phyloP scores from a whole-genome alignment of 495 filamentous ascomycete genomes.

The Penicillium cosmopolitanum region DNA sequence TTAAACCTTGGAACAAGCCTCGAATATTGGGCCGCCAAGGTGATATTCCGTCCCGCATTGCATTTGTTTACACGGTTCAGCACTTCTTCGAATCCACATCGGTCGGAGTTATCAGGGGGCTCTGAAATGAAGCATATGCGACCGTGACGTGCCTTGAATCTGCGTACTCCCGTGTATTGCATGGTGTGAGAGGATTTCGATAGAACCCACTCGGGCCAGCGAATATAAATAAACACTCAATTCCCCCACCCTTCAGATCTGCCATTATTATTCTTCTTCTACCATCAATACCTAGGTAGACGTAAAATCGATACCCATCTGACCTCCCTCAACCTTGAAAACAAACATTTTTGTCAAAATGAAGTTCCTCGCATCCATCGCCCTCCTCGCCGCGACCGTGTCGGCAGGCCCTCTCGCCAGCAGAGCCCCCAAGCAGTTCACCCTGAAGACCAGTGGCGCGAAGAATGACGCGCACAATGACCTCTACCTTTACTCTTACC shows the following conservation, averaged over 20 bases:
- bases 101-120: background rate
- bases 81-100: background rate
- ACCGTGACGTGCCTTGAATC: background rate
- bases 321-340: background rate
- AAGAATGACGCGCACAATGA: slow-evolving; percentile 37
- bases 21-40: slow-evolving; percentile 6
- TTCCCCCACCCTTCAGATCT: background rate
- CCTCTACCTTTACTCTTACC: slow-evolving; percentile 52
- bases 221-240: slow-evolving; percentile 10
- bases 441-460: slow-evolving; percentile 46
- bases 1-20: background rate
- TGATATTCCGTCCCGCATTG: slow-evolving; percentile 1
- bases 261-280: background rate
- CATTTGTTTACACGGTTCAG: slow-evolving; percentile 1
- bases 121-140: background rate
- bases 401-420: slow-evolving; percentile 25
- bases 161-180: slow-evolving; percentile 3
- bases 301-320: background rate
- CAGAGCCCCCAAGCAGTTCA: slow-evolving; percentile 36
- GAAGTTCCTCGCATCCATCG: slow-evolving; percentile 40
- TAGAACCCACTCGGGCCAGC: background rate
- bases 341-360: slow-evolving; percentile 21
- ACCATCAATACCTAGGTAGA: background rate
- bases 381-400: slow-evolving; percentile 32
- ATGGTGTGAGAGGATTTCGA: slow-evolving; percentile 3